A percentile compares a stretch with the other conserved stretches of the same genome.
These are phyloP conservation scores for Candida sphagnicola DNA, from an alignment of 805 yeast species.

Conservation along the genomic window DNA sequence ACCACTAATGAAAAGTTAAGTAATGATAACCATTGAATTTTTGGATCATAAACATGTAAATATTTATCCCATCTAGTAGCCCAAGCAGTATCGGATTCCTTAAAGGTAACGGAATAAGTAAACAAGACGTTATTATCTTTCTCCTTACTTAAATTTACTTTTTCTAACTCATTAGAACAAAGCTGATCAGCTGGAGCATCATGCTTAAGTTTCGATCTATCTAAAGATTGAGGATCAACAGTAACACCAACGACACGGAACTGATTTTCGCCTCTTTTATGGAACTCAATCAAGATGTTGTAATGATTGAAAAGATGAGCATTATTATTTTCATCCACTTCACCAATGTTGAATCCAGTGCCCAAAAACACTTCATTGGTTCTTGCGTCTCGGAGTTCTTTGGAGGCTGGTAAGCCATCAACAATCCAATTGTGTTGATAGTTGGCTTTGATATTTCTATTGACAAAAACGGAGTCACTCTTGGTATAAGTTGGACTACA, in stretches of 20 bases:
- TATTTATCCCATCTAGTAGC: constrained; percentile 99
- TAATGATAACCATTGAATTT: constrained; percentile 93
- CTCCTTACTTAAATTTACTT: constrained; percentile 48
- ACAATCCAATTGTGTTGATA: constrained; percentile 89
- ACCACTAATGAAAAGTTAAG: constrained; percentile 83
- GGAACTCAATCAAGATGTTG: constrained; percentile 78
- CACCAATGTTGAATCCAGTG: constrained; percentile 78
- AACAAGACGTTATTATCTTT: constrained; percentile 59
- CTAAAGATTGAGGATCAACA: constrained; percentile 64
- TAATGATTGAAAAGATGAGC: constrained; percentile 79
- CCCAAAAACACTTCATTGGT: constrained; percentile 66
- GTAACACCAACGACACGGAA: constrained; percentile 89
- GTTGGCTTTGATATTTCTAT: constrained; percentile 74
- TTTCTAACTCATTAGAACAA: constrained; percentile 30
- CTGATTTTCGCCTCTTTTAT: constrained; percentile 59
- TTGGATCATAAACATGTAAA: constrained; percentile 85
- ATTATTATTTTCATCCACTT: constrained; percentile 49
- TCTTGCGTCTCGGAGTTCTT: constrained; percentile 49
- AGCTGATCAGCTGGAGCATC: constrained; percentile 21
- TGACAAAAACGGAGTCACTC: constrained; percentile 70
- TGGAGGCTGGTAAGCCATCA: constrained; percentile 94
- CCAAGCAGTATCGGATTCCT: constrained; percentile 75
- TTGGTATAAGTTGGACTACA: constrained; percentile 62
- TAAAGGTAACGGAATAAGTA: constrained; percentile 81
- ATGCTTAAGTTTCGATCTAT: constrained; percentile 22